phyloP scores from a whole-genome alignment of 2,329 filamentous ascomycete genomes.

The Furcasterigmium furcatum region DNA sequence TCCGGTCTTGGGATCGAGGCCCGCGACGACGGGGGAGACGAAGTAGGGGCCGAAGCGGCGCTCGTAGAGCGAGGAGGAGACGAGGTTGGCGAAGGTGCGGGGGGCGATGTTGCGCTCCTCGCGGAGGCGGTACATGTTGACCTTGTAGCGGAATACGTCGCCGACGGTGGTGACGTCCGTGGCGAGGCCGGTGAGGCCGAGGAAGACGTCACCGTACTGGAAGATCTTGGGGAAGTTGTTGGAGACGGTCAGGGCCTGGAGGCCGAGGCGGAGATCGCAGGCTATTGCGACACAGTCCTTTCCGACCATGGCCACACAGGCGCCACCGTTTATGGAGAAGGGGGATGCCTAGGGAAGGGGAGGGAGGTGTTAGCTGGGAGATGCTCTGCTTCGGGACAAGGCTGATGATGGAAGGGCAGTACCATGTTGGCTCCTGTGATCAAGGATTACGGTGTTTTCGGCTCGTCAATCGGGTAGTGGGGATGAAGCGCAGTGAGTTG shows the following conservation, averaged over 20 bases:
- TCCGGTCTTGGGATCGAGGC: slow-evolving; percentile 89
- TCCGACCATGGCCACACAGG: slow-evolving; percentile 97
- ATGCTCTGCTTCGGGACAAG: slow-evolving; percentile 10
- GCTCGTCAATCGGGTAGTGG: neutral
- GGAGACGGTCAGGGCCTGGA: slow-evolving; percentile 94
- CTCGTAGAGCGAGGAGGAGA: slow-evolving; percentile 90
- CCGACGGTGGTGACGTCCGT: slow-evolving; percentile 93
- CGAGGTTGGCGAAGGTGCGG: slow-evolving; percentile 93
- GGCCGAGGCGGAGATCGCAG: slow-evolving; percentile 95
- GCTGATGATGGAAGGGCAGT: slow-evolving; percentile 8
- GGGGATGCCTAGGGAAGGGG: slow-evolving; percentile 1
- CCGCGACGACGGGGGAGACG: slow-evolving; percentile 89
- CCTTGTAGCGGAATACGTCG: slow-evolving; percentile 98
- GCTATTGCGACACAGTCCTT: slow-evolving; percentile 99
- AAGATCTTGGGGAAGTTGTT: slow-evolving; percentile 99
- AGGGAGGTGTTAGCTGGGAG: slow-evolving; percentile 5
- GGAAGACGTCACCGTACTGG: slow-evolving; percentile 91
- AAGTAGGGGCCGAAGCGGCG: slow-evolving; percentile 95
- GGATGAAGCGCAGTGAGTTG: neutral
- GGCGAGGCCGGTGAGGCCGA: slow-evolving; percentile 88
- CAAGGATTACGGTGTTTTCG: slow-evolving; percentile 2
- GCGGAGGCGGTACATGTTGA: slow-evolving; percentile 98
- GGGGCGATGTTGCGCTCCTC: slow-evolving; percentile 97
- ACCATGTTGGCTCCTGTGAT: slow-evolving; percentile 17
- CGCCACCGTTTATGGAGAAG: slow-evolving; percentile 66